Conservation (phyloP, 1,284 basidiomycete species). For the Gomphus sp. region DNA sequence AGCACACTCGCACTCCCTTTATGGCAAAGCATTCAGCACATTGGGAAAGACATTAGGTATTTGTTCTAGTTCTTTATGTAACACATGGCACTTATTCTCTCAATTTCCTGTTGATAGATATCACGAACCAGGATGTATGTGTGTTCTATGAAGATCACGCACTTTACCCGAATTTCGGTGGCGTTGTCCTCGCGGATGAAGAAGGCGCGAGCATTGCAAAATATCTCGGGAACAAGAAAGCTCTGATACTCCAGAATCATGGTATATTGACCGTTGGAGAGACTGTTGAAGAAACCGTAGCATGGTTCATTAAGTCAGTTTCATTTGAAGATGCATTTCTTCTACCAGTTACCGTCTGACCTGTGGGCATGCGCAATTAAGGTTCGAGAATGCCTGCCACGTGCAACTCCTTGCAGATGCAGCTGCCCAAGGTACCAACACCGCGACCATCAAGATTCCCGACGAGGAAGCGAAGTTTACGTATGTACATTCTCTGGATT, state of each 20-base stretch:
- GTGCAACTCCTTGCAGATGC: conserved; percentile 43
- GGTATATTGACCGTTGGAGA: conserved; percentile 42
- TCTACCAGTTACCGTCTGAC: neutral
- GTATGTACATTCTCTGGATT: conserved; percentile 12
- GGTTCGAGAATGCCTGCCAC: conserved; percentile 35
- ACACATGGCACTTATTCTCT: neutral
- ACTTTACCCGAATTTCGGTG: conserved; percentile 35
- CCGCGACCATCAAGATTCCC: conserved; percentile 21
- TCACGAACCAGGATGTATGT: conserved; percentile 11
- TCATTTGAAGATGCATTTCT: neutral
- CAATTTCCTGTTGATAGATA: neutral
- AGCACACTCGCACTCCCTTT: conserved; percentile 53
- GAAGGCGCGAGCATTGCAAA: conserved; percentile 50
- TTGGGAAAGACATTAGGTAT: conserved; percentile 29
- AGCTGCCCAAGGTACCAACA: conserved; percentile 28
- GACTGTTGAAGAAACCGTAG: conserved; percentile 32
- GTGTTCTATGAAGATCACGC: conserved; percentile 22
- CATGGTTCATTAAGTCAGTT: conserved; percentile 21
- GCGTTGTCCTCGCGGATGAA: conserved; percentile 49
- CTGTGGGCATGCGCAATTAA: neutral
- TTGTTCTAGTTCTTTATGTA: neutral
- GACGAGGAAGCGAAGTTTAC: conserved; percentile 22
- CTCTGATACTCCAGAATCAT: conserved; percentile 43
- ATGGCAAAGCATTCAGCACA: conserved; percentile 54
- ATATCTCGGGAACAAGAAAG: conserved; percentile 38